Evolutionary conservation across 2,329 filamentous ascomycete genomes (phyloP), one percentile per base, ranked within the genome.

Genomic region (Thermothelomyces thermophilus): DNA sequence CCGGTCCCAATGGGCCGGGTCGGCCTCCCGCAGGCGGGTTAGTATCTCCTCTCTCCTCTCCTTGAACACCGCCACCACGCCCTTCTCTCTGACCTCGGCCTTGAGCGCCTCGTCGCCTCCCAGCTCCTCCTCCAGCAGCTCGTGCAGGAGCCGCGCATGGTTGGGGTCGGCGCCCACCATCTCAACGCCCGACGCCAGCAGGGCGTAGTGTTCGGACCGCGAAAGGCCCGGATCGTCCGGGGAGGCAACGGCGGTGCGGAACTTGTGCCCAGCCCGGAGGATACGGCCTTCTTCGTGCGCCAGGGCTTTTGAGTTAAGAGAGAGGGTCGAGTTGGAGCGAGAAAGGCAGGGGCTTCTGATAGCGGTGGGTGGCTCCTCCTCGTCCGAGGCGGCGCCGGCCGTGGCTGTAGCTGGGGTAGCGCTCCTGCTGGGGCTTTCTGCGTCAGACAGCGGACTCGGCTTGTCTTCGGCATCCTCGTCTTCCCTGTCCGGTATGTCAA

Each of bases 1-100:
- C 7, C 69, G 68, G 43, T 77, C 75, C 76, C 86, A 80, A 63
- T 85, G 75, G 54, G 82, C 78, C 0, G 82, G 80, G 56, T 89
- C 86, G 24, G 76, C 74, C 5, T 78, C 79, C 16, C 79, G 72
- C 56, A 83, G 62, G 43, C 66, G 61, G 52, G 69, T 67, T 35
- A 75, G 63, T 17, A 82, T 70, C 46, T 75, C 62, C 14, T 76
- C 73, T 50, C 69, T 71, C 55, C 82, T 66, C 60, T 83, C 77
- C 58, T 79, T 74, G 56, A 88, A 82, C 0, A 80, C 76, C 48
- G 72, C 70, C 11, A 86, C 72, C 44, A 77, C 76, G 0, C 85
- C 84, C 57, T 79, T 75, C 36, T 75, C 70, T 46, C 74, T 70
- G 3, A 79, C 73, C 59, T 75, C 74, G 41, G 70, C 68, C 48